These are phyloP conservation scores for Lentinula edodes DNA, from an alignment of 768 basidiomycete species.

Conservation along the genomic window DNA sequence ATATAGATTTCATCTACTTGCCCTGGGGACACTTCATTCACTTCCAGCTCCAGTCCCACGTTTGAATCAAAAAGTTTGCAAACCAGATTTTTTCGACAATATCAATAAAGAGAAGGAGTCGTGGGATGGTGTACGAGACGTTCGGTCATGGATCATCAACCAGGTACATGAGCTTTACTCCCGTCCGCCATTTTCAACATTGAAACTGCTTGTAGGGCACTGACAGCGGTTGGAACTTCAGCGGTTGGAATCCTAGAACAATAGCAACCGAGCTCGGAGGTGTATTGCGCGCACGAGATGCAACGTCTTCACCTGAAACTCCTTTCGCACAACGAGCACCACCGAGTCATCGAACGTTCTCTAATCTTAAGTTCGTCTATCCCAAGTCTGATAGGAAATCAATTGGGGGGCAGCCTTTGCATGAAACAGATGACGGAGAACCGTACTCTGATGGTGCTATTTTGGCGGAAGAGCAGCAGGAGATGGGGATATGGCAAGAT, in stretches of 20 bases:
- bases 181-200: not conserved
- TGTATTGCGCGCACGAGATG: constrained; percentile 46
- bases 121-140: constrained; percentile 51
- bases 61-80: constrained; percentile 75
- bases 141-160: constrained; percentile 51
- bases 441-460: not conserved
- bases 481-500: constrained; percentile 13
- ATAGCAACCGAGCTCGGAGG: constrained; percentile 56
- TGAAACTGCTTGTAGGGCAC: constrained; percentile 9
- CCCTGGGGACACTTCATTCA: constrained; percentile 80
- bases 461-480: constrained; percentile 3
- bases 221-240: constrained; percentile 18
- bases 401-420: not conserved
- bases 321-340: constrained; percentile 18
- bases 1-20: constrained; percentile 80
- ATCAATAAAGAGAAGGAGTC: constrained; percentile 54
- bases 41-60: constrained; percentile 84
- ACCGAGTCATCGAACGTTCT: constrained; percentile 40
- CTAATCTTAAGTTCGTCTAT: constrained; percentile 40
- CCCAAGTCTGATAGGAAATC: not conserved
- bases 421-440: constrained; percentile 11
- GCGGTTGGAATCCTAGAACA: constrained; percentile 47
- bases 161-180: constrained; percentile 12
- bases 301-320: constrained; percentile 6
- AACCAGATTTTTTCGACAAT: constrained; percentile 79